Base-by-base conservation (phyloP, 179 eudicot genomes). In the Nepenthes alata region DNA sequence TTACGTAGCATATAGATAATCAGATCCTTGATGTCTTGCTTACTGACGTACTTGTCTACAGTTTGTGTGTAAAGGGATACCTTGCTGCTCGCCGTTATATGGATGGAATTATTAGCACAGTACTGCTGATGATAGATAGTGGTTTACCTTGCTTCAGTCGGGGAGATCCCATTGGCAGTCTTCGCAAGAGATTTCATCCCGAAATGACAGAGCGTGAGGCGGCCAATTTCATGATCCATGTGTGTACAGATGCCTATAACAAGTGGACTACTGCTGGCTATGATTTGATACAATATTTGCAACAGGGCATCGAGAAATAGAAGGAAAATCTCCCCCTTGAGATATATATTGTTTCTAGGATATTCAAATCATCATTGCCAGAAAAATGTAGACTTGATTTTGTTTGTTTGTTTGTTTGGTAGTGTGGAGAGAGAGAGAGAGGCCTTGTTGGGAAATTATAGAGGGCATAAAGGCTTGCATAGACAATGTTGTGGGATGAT, bases 191-290 rank as follows among this genome's bases (percentile, higher is more conserved):
- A 78, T 94, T 94, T 68, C 97, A 85, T 68, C 99, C 99, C 0
- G 99, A 94, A 77, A 90, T 94, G 99, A 90, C 80, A 5, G 97
- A 90, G 54, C 86, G 96, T 1, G 97, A 90, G 74, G 99, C 99
- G 0, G 97, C 97, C 41, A 82, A 79, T 67, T 94, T 87, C 81
- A 94, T 94, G 99, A 94, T 94, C 57, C 89, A 82, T 35, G 85
- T 72, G 41, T 94, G 99, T 81, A 83, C 91, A 1, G 99, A 90
- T 70, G 97, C 99, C 50, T 94, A 94, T 66, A 90, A 94, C 74
- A 94, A 94, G 72, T 94, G 99, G 99, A 87, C 96, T 0, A 94
- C 99, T 60, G 97, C 99, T 10, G 99, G 99, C 10, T 94, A 94
- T 61, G 99, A 94, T 84, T 74, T 94, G 69, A 94, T 94, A 67